Conservation (phyloP, 2,329 filamentous ascomycete species). For the Phaeosphaeriaceae sp. region DNA sequence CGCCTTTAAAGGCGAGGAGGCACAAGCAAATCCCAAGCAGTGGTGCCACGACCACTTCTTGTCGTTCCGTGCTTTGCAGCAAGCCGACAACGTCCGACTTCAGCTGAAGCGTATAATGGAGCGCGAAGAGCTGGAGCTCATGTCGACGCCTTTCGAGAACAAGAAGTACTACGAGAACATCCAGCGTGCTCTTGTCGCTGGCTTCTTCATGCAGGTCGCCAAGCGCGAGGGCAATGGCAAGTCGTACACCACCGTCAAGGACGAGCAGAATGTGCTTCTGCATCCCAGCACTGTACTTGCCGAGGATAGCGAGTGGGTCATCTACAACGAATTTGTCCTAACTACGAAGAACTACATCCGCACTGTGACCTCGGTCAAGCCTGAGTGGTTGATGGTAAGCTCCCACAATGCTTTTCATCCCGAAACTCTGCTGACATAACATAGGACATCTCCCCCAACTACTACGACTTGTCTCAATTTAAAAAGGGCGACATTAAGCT, state of each 20-base stretch:
- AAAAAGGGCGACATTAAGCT: conserved; percentile 85
- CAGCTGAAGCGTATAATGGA: conserved; percentile 98
- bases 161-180: conserved; percentile 99
- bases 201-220: conserved; percentile 99
- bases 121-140: conserved; percentile 81
- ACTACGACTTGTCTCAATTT: conserved; percentile 87
- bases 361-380: conserved; percentile 88
- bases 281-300: conserved; percentile 92
- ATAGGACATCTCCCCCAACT: conserved; percentile 89
- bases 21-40: conserved; percentile 77
- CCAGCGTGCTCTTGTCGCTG: conserved; percentile 85
- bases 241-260: conserved; percentile 94
- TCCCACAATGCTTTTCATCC: neutral
- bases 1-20: conserved; percentile 82
- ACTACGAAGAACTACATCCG: conserved; percentile 98
- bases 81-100: conserved; percentile 90
- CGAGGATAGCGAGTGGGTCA: conserved; percentile 92
- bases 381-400: conserved; percentile 91
- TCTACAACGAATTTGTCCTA: conserved; percentile 98
- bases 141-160: conserved; percentile 90
- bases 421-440: conserved; percentile 12
- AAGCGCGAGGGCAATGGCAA: conserved; percentile 91
- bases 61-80: conserved; percentile 84
- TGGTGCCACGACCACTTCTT: conserved; percentile 99
- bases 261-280: conserved; percentile 90